Conservation (phyloP, 495 filamentous ascomycete genomes). For the Podospora anserina region DNA sequence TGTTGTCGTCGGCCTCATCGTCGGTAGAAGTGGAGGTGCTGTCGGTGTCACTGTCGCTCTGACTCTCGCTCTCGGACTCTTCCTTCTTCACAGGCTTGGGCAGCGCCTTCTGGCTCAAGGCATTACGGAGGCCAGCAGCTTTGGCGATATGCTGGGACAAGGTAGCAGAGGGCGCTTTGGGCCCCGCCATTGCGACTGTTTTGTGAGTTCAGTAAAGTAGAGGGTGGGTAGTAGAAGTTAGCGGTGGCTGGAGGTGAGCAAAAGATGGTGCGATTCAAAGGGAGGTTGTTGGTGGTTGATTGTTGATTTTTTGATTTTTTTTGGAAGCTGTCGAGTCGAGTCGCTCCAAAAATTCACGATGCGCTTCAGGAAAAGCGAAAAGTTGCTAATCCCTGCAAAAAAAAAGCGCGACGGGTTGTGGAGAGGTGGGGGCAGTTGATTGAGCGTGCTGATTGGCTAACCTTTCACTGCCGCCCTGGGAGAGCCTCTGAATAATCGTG, state of each 20-base stretch:
- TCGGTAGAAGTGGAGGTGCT: slow-evolving; percentile 19
- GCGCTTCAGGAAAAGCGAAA: slow-evolving; percentile 1
- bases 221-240: slow-evolving; percentile 1
- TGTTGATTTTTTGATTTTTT: not conserved
- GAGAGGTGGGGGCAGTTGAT: not conserved
- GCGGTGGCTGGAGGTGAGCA: slow-evolving; percentile 1
- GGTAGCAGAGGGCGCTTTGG: slow-evolving; percentile 33
- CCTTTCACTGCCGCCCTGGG: too few relatives aligned
- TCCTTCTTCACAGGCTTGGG: slow-evolving; percentile 26
- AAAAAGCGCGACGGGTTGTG: not conserved
- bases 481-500: too few relatives aligned
- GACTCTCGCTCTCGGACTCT: slow-evolving; percentile 28
- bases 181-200: slow-evolving; percentile 31
- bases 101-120: slow-evolving; percentile 16
- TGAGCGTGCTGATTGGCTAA: slow-evolving; percentile 8
- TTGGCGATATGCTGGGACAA: slow-evolving; percentile 31
- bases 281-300: not conserved
- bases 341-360: slow-evolving; percentile 12
- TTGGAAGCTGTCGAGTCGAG: not conserved
- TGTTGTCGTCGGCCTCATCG: not conserved
- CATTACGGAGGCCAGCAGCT: slow-evolving; percentile 28
- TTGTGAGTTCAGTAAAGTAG: slow-evolving; percentile 4
- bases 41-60: slow-evolving; percentile 32
- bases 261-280: not conserved
- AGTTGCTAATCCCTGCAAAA: slow-evolving; percentile 3